These are phyloP conservation scores for Pythium oligandrum DNA, from an alignment of 352 stramenopile species.

Conservation along the genomic window DNA sequence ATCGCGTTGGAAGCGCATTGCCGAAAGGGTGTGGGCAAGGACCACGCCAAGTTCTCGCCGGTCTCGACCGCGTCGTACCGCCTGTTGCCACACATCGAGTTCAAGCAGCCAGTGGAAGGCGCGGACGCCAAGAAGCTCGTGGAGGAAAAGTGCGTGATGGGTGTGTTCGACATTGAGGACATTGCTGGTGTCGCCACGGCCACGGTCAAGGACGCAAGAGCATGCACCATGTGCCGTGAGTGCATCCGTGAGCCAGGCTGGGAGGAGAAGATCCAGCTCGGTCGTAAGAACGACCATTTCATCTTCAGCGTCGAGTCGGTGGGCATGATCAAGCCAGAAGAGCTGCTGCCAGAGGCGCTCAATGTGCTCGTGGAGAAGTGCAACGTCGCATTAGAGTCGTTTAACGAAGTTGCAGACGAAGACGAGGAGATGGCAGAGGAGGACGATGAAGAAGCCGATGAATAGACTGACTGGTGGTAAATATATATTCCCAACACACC, in stretches of 20 bases:
- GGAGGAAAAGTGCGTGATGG: slow-evolving; percentile 67
- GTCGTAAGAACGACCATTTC: slow-evolving; percentile 93
- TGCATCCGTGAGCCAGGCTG: slow-evolving; percentile 90
- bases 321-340: slow-evolving; percentile 83
- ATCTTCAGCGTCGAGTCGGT: slow-evolving; percentile 91
- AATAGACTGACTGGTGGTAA: slow-evolving; percentile 27
- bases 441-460: slow-evolving; percentile 38
- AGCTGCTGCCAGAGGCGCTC: slow-evolving; percentile 72
- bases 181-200: slow-evolving; percentile 60
- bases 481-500: slow-evolving; percentile 13
- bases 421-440: slow-evolving; percentile 47
- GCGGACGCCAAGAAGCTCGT: slow-evolving; percentile 54
- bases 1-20: slow-evolving; percentile 96
- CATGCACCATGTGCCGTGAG: slow-evolving; percentile 96
- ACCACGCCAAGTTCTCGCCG: slow-evolving; percentile 98
- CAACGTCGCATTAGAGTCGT: slow-evolving; percentile 78
- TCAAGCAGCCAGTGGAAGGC: slow-evolving; percentile 59
- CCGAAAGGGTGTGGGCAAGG: slow-evolving; percentile 93
- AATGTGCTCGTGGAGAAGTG: slow-evolving; percentile 82
- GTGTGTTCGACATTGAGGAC: slow-evolving; percentile 92
- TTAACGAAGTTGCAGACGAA: slow-evolving; percentile 46
- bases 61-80: slow-evolving; percentile 95
- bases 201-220: slow-evolving; percentile 79
- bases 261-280: slow-evolving; percentile 88
- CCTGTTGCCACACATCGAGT: slow-evolving; percentile 83